Conservation (phyloP, 2,329 filamentous ascomycete species). For the Coleophoma cylindrospora region DNA sequence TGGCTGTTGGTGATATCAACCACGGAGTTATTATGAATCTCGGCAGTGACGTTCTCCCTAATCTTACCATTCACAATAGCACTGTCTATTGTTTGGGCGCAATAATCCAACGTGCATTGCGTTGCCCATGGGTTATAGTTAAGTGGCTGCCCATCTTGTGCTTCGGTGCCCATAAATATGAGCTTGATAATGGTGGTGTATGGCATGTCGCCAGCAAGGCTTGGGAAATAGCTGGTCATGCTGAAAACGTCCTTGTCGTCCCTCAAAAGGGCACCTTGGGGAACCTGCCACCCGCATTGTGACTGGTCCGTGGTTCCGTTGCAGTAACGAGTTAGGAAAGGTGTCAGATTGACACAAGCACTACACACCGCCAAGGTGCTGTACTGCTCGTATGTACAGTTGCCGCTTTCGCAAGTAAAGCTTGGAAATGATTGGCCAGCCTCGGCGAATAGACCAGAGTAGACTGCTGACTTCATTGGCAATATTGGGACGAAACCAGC, state of each 20-base stretch:
- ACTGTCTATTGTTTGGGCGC: background rate
- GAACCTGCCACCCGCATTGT: background rate
- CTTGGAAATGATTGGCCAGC: background rate
- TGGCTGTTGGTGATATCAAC: background rate
- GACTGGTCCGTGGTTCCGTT: background rate
- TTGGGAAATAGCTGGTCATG: background rate
- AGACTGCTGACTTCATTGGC: background rate
- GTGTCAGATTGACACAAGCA: background rate
- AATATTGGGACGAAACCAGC: slow-evolving; percentile 1
- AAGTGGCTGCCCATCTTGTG: background rate
- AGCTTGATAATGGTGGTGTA: slow-evolving; percentile 1
- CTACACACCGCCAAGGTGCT: background rate
- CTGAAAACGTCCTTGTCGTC: slow-evolving; percentile 1
- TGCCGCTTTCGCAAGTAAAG: background rate
- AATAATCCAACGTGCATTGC: background rate
- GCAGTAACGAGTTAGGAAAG: background rate
- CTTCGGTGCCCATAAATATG: background rate
- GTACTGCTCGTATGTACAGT: background rate
- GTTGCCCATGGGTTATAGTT: background rate
- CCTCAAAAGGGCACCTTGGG: background rate
- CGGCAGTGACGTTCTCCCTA: background rate
- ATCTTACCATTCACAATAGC: background rate
- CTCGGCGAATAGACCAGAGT: background rate
- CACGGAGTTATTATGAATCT: background rate
- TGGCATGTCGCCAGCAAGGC: background rate